Conservation (phyloP, 768 basidiomycete genomes). For the Tricholoma hemisulphureum region DNA sequence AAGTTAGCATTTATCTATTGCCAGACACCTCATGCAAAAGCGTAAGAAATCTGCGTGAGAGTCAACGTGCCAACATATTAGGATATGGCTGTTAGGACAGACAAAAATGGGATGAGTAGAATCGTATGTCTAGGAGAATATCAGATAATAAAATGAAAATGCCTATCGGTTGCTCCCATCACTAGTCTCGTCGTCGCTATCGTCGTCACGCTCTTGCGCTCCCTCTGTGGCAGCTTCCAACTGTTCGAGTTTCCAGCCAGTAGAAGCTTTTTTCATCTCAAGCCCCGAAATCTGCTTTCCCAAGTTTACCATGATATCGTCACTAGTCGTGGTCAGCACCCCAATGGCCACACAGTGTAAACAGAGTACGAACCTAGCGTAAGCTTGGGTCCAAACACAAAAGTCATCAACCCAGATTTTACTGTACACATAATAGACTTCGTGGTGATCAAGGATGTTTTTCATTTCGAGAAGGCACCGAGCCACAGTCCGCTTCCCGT, state of each 20-base stretch:
- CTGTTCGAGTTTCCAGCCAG: conserved; percentile 72
- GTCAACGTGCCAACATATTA: no score
- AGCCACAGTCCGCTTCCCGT: conserved; percentile 60
- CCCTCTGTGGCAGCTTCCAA: conserved; percentile 57
- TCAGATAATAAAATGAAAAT: no score
- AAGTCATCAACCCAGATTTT: conserved; percentile 87
- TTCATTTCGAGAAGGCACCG: conserved; percentile 74
- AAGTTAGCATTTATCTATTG: no score
- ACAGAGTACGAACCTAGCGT: conserved; percentile 57
- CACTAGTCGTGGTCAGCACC: conserved; percentile 40
- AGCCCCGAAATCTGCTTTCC: conserved; percentile 40
- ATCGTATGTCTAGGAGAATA: no score
- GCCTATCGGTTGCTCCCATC: conserved; percentile 6
- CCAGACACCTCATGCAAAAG: no score
- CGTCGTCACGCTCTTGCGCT: conserved; percentile 39
- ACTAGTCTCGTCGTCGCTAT: conserved; percentile 70
- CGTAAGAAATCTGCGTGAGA: no score
- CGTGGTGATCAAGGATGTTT: conserved; percentile 73
- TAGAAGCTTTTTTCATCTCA: conserved; percentile 47
- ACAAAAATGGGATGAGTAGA: no score
- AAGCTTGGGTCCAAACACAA: conserved; percentile 74
- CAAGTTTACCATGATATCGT: conserved; percentile 49
- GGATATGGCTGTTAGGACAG: no score
- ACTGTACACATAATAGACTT: conserved; percentile 85
- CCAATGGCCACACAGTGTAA: background rate